A percentile compares a stretch with the other conserved stretches of the same genome.
Conservation (phyloP, 495 filamentous ascomycete species). For the Tuber magnatum region DNA sequence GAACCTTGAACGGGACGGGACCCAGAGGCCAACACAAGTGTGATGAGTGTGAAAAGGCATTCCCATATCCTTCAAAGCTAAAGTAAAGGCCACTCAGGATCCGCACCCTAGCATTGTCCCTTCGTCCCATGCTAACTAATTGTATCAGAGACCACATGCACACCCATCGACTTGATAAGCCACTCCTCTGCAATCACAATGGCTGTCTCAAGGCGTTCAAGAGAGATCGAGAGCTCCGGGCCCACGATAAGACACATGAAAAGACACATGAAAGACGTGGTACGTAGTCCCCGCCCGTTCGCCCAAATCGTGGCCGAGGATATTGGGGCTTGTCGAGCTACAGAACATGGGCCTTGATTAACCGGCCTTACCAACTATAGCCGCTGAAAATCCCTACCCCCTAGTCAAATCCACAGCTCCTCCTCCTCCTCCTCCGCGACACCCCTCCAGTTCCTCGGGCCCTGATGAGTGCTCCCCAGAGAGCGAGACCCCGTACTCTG, state of each 20-base stretch:
- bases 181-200: constrained; percentile 2
- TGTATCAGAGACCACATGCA: constrained; percentile 25
- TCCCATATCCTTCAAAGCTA: constrained; percentile 31
- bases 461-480: not conserved
- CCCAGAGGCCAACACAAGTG: constrained; percentile 11
- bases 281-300: not conserved
- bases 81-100: constrained; percentile 11
- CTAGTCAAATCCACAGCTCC: not conserved
- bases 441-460: not conserved
- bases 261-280: constrained; percentile 19
- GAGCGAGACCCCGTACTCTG: not conserved
- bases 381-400: not conserved
- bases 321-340: not conserved
- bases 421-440: not conserved
- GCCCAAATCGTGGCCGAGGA: not conserved
- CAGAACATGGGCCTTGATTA: not conserved
- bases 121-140: not conserved
- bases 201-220: constrained; percentile 26
- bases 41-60: constrained; percentile 15
- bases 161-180: constrained; percentile 20
- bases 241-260: constrained; percentile 24
- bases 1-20: not conserved
- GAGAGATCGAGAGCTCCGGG: constrained; percentile 27
- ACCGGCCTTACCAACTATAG: not conserved
- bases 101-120: not conserved